Percentiles rank a stretch among this genome's conserved stretches.
Evolutionary conservation across 495 filamentous ascomycete genomes (phyloP).

Genomic region (Penicillium subrubescens): DNA sequence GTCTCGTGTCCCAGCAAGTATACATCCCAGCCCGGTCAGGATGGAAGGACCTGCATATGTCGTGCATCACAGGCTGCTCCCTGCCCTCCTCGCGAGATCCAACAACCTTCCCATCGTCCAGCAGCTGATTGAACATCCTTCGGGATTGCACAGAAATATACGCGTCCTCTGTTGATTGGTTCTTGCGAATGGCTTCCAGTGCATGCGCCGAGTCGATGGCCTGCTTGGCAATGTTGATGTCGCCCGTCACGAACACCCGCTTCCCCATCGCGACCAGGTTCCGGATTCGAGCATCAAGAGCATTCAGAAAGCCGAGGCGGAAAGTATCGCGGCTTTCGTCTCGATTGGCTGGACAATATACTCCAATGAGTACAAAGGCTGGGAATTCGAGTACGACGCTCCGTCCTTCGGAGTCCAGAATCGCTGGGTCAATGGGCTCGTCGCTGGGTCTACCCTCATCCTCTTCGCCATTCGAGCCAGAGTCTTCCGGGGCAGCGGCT

Average conservation of each 20-base stretch:
- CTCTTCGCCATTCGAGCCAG: slow-evolving; percentile 8
- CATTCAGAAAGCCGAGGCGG: slow-evolving; percentile 74
- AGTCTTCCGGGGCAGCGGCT: not conserved
- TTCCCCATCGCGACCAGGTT: slow-evolving; percentile 84
- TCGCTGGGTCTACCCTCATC: not conserved
- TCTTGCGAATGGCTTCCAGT: slow-evolving; percentile 69
- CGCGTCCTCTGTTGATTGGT: slow-evolving; percentile 62
- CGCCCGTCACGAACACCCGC: slow-evolving; percentile 79
- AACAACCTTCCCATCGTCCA: slow-evolving; percentile 70
- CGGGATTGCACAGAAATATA: slow-evolving; percentile 76
- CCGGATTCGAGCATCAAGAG: slow-evolving; percentile 78
- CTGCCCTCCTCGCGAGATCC: slow-evolving; percentile 71
- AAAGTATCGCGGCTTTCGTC: slow-evolving; percentile 86
- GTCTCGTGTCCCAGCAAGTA: slow-evolving; percentile 89
- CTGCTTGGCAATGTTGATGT: slow-evolving; percentile 83
- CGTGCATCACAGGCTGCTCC: slow-evolving; percentile 76
- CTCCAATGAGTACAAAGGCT: slow-evolving; percentile 88
- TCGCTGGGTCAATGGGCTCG: slow-evolving; percentile 62
- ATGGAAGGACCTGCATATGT: slow-evolving; percentile 85
- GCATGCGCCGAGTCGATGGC: slow-evolving; percentile 74
- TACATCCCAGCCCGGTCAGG: slow-evolving; percentile 84
- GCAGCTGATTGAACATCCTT: slow-evolving; percentile 80
- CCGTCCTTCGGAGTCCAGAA: slow-evolving; percentile 87
- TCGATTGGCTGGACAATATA: slow-evolving; percentile 85
- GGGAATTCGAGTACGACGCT: slow-evolving; percentile 94